Evolutionary conservation across 331 rosid species (phyloP).

Genomic region (Pyrus hybrid): DNA sequence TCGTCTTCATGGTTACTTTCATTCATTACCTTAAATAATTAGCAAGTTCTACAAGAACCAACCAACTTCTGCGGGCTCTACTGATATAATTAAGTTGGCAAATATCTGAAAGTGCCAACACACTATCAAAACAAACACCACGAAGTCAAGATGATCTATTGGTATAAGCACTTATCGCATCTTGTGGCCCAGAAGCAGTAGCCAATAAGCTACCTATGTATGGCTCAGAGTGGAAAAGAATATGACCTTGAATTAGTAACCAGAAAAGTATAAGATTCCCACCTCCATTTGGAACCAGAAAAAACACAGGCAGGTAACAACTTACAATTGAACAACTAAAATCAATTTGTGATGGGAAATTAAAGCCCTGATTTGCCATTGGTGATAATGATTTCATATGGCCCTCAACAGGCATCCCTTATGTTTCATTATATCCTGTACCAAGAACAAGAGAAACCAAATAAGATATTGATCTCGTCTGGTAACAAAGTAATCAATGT

Average conservation of each 20-base stretch:
- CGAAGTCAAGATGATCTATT: neutral
- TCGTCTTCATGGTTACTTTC: neutral
- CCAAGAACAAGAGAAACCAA: slow-evolving; percentile 16
- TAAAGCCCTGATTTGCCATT: slow-evolving; percentile 28
- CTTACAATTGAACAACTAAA: slow-evolving; percentile 44
- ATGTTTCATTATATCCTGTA: slow-evolving; percentile 25
- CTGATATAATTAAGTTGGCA: neutral
- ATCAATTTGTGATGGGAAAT: slow-evolving; percentile 35
- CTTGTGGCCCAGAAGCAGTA: slow-evolving; percentile 41
- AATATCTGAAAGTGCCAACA: neutral
- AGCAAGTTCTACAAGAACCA: slow-evolving; percentile 1
- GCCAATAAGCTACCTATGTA: slow-evolving; percentile 33
- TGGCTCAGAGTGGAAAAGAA: slow-evolving; percentile 51
- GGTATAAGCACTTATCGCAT: slow-evolving; percentile 39
- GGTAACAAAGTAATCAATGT: slow-evolving; percentile 1
- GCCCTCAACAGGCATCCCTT: slow-evolving; percentile 20
- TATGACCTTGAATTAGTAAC: slow-evolving; percentile 41
- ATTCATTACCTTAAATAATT: too few species aligned
- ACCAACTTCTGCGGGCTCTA: neutral
- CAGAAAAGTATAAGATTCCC: slow-evolving; percentile 1
- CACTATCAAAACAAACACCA: neutral
- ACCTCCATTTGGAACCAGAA: slow-evolving; percentile 14
- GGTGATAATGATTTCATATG: slow-evolving; percentile 16
- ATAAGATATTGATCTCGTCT: slow-evolving; percentile 18
- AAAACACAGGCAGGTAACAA: slow-evolving; percentile 15